Evolutionary conservation across 1,284 basidiomycete species (phyloP), one percentile per base, ranked within the genome.

Genomic region (Pseudozyma sp.): DNA sequence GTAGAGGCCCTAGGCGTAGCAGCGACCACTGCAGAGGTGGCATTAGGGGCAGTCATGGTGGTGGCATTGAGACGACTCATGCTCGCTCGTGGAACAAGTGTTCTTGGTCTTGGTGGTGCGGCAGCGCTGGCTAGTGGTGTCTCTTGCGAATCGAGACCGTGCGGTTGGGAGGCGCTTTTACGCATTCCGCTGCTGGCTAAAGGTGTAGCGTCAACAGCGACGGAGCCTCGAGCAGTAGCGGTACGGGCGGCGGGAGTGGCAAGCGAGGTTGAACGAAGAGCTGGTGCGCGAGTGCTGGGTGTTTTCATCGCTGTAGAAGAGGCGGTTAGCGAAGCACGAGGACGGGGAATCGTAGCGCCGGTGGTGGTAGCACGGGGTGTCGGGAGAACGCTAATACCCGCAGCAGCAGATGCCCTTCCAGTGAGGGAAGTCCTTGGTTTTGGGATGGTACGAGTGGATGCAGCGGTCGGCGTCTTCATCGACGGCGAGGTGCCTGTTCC

Each of bases 111-210:
- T 8, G 57, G 52, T 34, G 47, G 25, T 19, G 18, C 49, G 34
- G n/a, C 44, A 3, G 19, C 58, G 3, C 31, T 31, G 7, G 36
- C 51, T 18, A 21, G 25, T 3, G 68, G 57, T 0, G 58, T 64
- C 25, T 52, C 58, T 16, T 11, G 13, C 38, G 19, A 16, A 14
- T 59, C 63, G 42, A 71, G 59, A 1, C 49, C 59, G 8, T 72
- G 60, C 35, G 70, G 59, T 48, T 72, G 70, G 14, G 70, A 72
- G 25, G 60, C 63, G 57, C 70, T 72, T 40, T 67, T 72, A 31
- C 55, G 59, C 64, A 72, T 67, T 0, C 56, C 64, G 7, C n/a
- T 19, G 8, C 40, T 18, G 25, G 25, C 25, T 31, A 31, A 31
- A 1, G 64, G 59, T 6, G 61, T 63, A 3, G 62, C 54, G 1